A percentile compares a stretch with the other conserved stretches of the same genome.
These are phyloP conservation scores for Cladosporium phlei DNA, from an alignment of 2,329 filamentous ascomycete genomes.

Conservation along the genomic window DNA sequence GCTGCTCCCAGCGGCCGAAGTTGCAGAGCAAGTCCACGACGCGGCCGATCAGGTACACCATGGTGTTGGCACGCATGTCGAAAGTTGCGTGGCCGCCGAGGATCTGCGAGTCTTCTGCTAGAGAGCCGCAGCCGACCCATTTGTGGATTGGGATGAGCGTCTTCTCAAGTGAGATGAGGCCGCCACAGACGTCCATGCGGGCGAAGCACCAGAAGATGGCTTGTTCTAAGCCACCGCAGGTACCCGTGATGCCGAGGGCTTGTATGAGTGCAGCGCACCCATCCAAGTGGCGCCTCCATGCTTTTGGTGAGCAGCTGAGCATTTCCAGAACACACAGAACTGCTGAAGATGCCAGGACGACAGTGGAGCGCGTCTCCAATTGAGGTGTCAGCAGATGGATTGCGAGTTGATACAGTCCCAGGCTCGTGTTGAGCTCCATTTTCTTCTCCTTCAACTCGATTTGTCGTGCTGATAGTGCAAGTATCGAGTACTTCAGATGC, in stretches of 20 bases:
- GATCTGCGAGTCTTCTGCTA: slow-evolving; percentile 34
- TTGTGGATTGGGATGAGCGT: slow-evolving; percentile 47
- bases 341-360: slow-evolving; percentile 45
- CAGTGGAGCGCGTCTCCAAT: slow-evolving; percentile 42
- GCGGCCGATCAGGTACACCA: slow-evolving; percentile 53
- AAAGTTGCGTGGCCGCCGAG: slow-evolving; percentile 31
- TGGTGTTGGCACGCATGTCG: slow-evolving; percentile 58
- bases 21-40: slow-evolving; percentile 34
- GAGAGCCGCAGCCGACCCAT: slow-evolving; percentile 43
- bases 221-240: slow-evolving; percentile 48
- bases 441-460: slow-evolving; percentile 48
- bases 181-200: slow-evolving; percentile 54
- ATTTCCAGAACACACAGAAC: slow-evolving; percentile 48
- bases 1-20: slow-evolving; percentile 28
- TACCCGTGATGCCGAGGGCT: slow-evolving; percentile 48
- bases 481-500: slow-evolving; percentile 46
- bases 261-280: slow-evolving; percentile 53
- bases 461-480: slow-evolving; percentile 52
- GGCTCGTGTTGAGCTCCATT: slow-evolving; percentile 44
- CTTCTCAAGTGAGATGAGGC: slow-evolving; percentile 50
- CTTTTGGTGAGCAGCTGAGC: slow-evolving; percentile 45
- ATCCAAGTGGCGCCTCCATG: slow-evolving; percentile 54
- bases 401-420: slow-evolving; percentile 51
- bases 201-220: slow-evolving; percentile 57
- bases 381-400: slow-evolving; percentile 43